phyloP scores from a whole-genome alignment of 2,329 filamentous ascomycete species.

The Biscogniauxia mediterranea region DNA sequence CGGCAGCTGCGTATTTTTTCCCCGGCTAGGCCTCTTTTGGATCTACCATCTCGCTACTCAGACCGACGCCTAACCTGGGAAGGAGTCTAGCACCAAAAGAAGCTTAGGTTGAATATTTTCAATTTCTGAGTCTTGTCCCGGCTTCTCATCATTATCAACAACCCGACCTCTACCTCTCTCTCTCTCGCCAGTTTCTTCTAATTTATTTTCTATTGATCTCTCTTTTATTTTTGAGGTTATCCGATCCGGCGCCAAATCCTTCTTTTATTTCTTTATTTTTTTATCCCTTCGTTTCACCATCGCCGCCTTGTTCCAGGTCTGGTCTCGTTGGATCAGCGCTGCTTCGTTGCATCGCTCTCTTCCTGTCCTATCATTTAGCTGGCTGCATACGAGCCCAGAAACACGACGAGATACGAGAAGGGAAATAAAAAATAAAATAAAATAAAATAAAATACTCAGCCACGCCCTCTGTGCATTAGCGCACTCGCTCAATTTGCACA shows the following conservation, averaged over 20 bases:
- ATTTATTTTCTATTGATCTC: constrained; percentile 3
- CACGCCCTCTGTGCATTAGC: constrained; percentile 29
- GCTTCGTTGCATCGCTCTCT: constrained; percentile 16
- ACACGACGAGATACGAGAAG: constrained; percentile 16
- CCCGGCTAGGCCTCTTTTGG: neutral
- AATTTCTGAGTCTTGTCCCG: neutral
- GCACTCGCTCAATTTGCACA: constrained; percentile 31
- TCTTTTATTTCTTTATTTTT: constrained; percentile 6
- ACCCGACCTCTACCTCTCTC: neutral
- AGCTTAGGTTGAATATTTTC: neutral
- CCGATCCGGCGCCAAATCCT: too few species aligned
- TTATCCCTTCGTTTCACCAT: constrained; percentile 2
- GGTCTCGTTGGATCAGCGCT: neutral
- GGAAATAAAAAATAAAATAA: neutral
- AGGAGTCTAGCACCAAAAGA: neutral
- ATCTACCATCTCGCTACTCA: neutral
- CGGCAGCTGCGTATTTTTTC: neutral
- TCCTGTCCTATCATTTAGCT: constrained; percentile 25
- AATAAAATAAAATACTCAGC: constrained; percentile 23
- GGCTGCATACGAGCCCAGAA: constrained; percentile 18
- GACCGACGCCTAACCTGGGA: neutral
- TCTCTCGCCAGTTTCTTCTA: too few species aligned
- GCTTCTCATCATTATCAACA: neutral
- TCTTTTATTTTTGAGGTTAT: too few species aligned
- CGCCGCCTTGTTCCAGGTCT: neutral